phyloP scores from a whole-genome alignment of 2,329 filamentous ascomycete species.

The Ceratocystis huliohia region DNA sequence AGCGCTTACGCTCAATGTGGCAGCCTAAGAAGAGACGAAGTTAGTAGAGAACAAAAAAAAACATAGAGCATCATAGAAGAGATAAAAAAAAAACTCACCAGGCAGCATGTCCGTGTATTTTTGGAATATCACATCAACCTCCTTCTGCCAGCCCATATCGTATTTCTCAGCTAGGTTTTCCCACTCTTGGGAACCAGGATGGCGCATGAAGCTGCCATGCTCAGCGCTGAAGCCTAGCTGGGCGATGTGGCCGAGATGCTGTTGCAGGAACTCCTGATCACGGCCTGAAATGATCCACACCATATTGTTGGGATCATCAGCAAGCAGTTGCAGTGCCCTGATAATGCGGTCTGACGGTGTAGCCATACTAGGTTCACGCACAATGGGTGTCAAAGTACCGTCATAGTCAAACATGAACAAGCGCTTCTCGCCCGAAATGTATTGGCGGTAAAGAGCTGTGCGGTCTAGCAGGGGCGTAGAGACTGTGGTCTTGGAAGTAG shows the following conservation, averaged over 20 bases:
- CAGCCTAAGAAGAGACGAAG: conserved; percentile 44
- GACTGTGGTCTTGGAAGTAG: conserved; percentile 59
- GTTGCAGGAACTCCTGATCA: conserved; percentile 79
- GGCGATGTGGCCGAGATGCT: conserved; percentile 83
- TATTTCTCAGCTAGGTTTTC: conserved; percentile 75
- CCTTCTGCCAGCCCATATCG: conserved; percentile 85
- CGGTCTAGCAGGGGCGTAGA: conserved; percentile 75
- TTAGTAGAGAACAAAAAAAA: conserved; percentile 2
- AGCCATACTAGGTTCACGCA: conserved; percentile 77
- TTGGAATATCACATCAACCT: conserved; percentile 74
- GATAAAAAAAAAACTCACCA: conserved; percentile 39
- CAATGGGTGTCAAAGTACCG: conserved; percentile 89
- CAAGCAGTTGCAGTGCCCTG: conserved; percentile 63
- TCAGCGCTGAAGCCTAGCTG: conserved; percentile 90
- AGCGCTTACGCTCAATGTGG: conserved; percentile 87
- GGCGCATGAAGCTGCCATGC: conserved; percentile 87
- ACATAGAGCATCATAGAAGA: background rate
- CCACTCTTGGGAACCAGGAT: conserved; percentile 67
- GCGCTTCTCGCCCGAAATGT: conserved; percentile 61
- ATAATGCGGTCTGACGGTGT: conserved; percentile 77
- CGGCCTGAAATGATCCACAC: conserved; percentile 99
- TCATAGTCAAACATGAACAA: conserved; percentile 99
- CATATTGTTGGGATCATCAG: conserved; percentile 65
- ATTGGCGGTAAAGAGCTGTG: conserved; percentile 56
- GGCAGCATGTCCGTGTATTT: conserved; percentile 77